A percentile compares a stretch with the other conserved stretches of the same genome.
Conservation (phyloP, 2,329 filamentous ascomycete species). For the Penicillium sp. region DNA sequence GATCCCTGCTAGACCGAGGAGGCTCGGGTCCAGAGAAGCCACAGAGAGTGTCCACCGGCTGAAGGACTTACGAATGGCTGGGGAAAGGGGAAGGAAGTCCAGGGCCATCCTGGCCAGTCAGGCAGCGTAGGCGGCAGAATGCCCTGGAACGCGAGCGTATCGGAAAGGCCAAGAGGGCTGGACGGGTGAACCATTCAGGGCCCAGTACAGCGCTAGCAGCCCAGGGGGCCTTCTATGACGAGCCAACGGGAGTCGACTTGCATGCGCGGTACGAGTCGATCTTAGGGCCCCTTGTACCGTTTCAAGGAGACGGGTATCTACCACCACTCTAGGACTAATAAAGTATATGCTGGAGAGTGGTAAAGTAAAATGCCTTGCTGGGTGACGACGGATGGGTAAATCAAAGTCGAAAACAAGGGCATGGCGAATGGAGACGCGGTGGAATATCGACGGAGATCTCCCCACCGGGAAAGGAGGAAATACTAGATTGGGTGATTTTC, state of each 20-base stretch:
- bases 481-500: slow-evolving; percentile 17
- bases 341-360: not conserved
- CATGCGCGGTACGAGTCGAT: slow-evolving; percentile 19
- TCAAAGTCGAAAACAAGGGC: not conserved
- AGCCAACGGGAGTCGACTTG: slow-evolving; percentile 16
- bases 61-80: slow-evolving; percentile 17
- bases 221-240: slow-evolving; percentile 13
- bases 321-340: not conserved
- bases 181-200: slow-evolving; percentile 13
- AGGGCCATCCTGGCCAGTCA: slow-evolving; percentile 32
- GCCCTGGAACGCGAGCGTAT: slow-evolving; percentile 32
- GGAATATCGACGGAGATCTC: slow-evolving; percentile 8
- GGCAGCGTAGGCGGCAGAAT: slow-evolving; percentile 19
- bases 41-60: slow-evolving; percentile 11
- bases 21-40: slow-evolving; percentile 13
- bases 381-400: not conserved
- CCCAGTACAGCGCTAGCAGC: slow-evolving; percentile 15
- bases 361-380: not conserved
- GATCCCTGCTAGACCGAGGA: slow-evolving; percentile 22
- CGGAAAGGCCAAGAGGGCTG: slow-evolving; percentile 7
- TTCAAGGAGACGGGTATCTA: not conserved
- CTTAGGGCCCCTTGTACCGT: slow-evolving; percentile 7
- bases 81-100: slow-evolving; percentile 20
- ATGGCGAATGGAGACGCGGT: not conserved
- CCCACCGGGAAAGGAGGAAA: slow-evolving; percentile 10